These are phyloP conservation scores for Mycena venus DNA, from an alignment of 768 basidiomycete species.

Conservation along the genomic window DNA sequence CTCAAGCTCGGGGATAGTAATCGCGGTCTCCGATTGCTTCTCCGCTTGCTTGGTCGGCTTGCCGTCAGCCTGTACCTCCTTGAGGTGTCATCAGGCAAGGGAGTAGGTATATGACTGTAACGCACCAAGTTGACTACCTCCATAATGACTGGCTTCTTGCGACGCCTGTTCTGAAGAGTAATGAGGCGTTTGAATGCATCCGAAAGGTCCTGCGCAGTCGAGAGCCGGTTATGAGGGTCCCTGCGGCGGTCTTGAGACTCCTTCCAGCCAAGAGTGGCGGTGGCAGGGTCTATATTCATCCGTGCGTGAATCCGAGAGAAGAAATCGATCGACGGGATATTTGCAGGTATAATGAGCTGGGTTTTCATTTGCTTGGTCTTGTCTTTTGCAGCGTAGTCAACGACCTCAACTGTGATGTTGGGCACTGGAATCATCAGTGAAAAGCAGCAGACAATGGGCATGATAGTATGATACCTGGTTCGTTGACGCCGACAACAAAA, in stretches of 20 bases:
- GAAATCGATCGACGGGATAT: background rate
- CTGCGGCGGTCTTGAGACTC: background rate
- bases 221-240: background rate
- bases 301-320: background rate
- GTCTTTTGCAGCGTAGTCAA: background rate
- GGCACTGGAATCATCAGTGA: background rate
- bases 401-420: background rate
- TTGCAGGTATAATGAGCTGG: background rate
- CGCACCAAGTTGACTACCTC: slow-evolving; percentile 7
- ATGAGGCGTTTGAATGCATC: background rate
- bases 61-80: slow-evolving; percentile 14
- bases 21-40: slow-evolving; percentile 6
- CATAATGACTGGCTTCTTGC: background rate
- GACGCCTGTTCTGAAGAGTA: background rate
- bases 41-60: slow-evolving; percentile 8
- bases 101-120: background rate
- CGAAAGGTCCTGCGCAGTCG: background rate
- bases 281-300: background rate
- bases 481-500: background rate
- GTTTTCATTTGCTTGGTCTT: background rate
- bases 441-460: background rate
- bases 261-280: slow-evolving; percentile 1
- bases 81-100: background rate
- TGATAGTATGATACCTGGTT: background rate
- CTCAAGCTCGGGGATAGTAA: background rate